Evolutionary conservation across 345 rosid species (phyloP), one percentile per base, ranked within the genome.

Genomic region (Euclidium syriacum): DNA sequence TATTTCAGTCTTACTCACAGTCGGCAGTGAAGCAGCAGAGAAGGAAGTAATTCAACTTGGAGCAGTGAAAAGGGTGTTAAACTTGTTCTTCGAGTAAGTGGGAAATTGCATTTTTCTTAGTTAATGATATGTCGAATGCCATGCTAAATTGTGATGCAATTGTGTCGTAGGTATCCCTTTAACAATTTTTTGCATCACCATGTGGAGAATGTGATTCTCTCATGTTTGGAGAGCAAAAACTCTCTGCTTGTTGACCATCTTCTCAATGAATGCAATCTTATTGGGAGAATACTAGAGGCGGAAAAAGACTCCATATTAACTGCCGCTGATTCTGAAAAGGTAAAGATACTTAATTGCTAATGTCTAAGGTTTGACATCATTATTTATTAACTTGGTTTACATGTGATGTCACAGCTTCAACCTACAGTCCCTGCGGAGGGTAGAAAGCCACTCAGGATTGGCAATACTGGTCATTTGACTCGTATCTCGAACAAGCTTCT

Each of bases 131-230:
- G 25, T 32, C 59, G 40, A n/a, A 64, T 24, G 52, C 11, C 29
- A 53, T 65, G 58, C 73, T 79, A 62, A 77, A 58, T 51, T 52
- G 42, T 63, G 39, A 47, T 61, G 71, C 74, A 41, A 65, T 58
- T 64, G 29, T 69, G 30, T 51, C 73, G 82, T 76, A 91, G 98
- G 86, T 91, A 88, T 59, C 95, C 96, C 2, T 91, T 75, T 85
- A 91, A 91, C 76, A 91, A 86, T 50, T 88, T 86, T 75, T 77
- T 91, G 85, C 98, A 88, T 72, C 96, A 91, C 78, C 92, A 86
- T 52, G 88, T 85, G 46, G 96, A 88, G 76, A 86, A 64, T 72
- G 85, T 88, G 49, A 71, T 91, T 44, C 71, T 81, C 42, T 86
- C 92, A 23, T 91, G 98, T 67, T 72, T 91, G 71, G 95, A 86